Conservation (phyloP, 345 rosid species). For the Gossypium australe region DNA sequence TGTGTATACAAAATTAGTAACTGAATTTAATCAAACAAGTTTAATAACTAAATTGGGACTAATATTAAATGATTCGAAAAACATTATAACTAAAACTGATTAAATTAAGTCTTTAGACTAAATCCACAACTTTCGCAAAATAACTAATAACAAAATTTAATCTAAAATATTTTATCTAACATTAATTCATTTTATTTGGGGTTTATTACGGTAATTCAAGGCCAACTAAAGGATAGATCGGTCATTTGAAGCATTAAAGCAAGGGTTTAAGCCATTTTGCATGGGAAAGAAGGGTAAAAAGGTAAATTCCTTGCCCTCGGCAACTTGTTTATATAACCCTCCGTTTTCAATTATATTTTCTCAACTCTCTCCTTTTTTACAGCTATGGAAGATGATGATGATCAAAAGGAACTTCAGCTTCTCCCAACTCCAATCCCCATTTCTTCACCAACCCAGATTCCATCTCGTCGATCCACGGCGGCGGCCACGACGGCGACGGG, state of each 20-base stretch:
- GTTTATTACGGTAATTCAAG: neutral
- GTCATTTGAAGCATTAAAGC: slow-evolving; percentile 12
- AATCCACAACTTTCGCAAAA: too few relatives aligned
- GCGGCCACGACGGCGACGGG: slow-evolving; percentile 12
- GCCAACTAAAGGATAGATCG: neutral
- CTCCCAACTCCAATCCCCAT: slow-evolving; percentile 56
- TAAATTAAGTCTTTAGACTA: too few relatives aligned
- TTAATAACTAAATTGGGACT: too few relatives aligned
- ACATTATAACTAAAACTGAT: too few relatives aligned
- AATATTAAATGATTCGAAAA: too few relatives aligned
- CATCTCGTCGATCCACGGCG: slow-evolving; percentile 22
- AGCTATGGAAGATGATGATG: slow-evolving; percentile 52
- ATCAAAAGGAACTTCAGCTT: slow-evolving; percentile 71
- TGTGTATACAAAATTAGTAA: too few relatives aligned
- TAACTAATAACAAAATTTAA: too few relatives aligned
- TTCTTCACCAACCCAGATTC: slow-evolving; percentile 25
- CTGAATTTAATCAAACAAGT: too few relatives aligned
- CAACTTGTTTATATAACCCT: slow-evolving; percentile 28
- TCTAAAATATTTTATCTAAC: neutral
- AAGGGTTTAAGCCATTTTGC: slow-evolving; percentile 24
- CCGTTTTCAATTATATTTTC: slow-evolving; percentile 11
- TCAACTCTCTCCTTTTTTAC: neutral
- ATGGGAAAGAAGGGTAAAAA: slow-evolving; percentile 26
- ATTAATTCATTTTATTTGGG: neutral
- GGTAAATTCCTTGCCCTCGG: slow-evolving; percentile 20